Conservation (phyloP, 345 rosid genomes). For the Zanthoxylum bungeanum region DNA sequence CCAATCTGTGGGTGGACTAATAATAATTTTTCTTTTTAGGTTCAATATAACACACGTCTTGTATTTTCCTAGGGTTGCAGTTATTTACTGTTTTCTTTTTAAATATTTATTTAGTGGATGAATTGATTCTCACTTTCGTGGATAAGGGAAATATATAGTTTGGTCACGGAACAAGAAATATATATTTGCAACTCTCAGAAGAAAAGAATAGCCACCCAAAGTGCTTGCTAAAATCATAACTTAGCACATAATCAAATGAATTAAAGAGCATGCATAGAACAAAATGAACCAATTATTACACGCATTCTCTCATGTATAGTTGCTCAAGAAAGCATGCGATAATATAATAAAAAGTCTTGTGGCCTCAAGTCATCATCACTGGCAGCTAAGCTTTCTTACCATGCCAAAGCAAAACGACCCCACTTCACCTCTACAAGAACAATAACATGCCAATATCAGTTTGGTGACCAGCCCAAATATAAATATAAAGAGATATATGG, state of each 20-base stretch:
- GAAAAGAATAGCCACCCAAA: constrained; percentile 14
- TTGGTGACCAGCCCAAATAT: constrained; percentile 26
- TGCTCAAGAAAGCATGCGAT: constrained; percentile 9
- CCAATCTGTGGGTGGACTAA: too few species aligned
- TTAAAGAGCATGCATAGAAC: constrained; percentile 5
- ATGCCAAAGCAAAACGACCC: constrained; percentile 16
- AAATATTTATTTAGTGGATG: too few species aligned
- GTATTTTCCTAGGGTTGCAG: too few species aligned
- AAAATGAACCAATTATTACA: constrained; percentile 7
- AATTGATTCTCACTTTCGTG: too few species aligned
- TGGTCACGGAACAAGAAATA: background rate
- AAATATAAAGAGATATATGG: constrained; percentile 8
- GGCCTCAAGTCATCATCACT: constrained; percentile 10
- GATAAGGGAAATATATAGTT: too few species aligned
- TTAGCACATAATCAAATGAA: background rate
- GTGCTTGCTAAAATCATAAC: background rate
- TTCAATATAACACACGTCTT: too few species aligned
- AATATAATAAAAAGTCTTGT: background rate
- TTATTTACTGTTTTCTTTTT: too few species aligned
- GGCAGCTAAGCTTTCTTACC: constrained; percentile 10
- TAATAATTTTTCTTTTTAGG: too few species aligned
- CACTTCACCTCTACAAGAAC: constrained; percentile 14
- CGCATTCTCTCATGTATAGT: constrained; percentile 3
- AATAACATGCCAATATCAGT: constrained; percentile 28
- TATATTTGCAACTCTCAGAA: constrained; percentile 9